Evolutionary conservation across 73 alveolate species (phyloP).

Genomic region (Paraurostyla sp.): DNA sequence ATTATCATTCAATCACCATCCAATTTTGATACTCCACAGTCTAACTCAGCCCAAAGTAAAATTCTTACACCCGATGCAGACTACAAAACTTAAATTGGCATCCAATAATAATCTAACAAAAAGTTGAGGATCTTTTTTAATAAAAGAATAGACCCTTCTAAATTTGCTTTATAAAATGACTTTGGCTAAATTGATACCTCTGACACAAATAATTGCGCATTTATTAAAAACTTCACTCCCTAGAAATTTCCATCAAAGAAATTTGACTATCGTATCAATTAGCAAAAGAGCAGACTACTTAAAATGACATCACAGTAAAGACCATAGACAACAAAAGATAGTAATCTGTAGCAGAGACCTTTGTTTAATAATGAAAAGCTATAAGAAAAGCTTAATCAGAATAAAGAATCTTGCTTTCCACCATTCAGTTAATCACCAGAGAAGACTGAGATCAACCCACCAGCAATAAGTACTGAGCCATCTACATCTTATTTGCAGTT

Average conservation of each 20-base stretch:
- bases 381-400: no score
- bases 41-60: neutral
- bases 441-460: no score
- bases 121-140: neutral
- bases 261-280: no score
- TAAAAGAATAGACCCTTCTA: no score
- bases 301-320: neutral
- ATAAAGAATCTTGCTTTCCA: no score
- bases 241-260: neutral
- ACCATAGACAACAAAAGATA: neutral
- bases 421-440: no score
- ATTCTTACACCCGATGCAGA: conserved; percentile 12
- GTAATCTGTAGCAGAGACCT: no score
- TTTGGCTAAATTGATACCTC: neutral
- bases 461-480: no score
- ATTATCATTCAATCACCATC: neutral
- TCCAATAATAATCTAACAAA: neutral
- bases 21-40: neutral
- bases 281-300: neutral
- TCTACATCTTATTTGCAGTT: no score
- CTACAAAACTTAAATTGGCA: conserved; percentile 6
- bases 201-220: neutral
- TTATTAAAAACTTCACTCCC: neutral
- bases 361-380: no score
- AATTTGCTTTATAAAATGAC: no score